Evolutionary conservation across 306 rosid species (phyloP).

Genomic region (Dicorynia guianensis): DNA sequence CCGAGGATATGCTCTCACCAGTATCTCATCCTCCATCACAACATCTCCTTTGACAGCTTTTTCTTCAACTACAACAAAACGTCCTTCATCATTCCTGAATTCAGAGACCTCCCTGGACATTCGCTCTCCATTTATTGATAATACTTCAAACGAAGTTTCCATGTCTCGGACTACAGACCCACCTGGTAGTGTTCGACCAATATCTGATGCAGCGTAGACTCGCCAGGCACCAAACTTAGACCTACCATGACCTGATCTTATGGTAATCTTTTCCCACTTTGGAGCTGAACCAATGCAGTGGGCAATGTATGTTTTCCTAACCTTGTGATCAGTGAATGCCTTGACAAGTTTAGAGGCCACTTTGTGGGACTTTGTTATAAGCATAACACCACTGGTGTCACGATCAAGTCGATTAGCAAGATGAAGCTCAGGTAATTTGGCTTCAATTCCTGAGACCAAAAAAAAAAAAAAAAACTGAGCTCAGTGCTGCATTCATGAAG

Average conservation of each 20-base stretch:
- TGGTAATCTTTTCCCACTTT: slow-evolving; percentile 63
- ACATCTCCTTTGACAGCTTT: slow-evolving; percentile 43
- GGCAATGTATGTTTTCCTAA: slow-evolving; percentile 81
- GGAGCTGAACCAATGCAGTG: slow-evolving; percentile 66
- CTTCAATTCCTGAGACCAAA: slow-evolving; percentile 45
- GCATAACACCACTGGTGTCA: slow-evolving; percentile 72
- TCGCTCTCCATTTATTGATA: slow-evolving; percentile 64
- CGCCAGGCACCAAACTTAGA: slow-evolving; percentile 91
- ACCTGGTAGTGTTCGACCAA: slow-evolving; percentile 76
- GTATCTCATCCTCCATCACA: slow-evolving; percentile 57
- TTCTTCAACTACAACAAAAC: slow-evolving; percentile 60
- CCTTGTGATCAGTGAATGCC: slow-evolving; percentile 77
- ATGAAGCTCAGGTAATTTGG: slow-evolving; percentile 62
- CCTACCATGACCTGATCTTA: slow-evolving; percentile 89
- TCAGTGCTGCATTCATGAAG: slow-evolving; percentile 7
- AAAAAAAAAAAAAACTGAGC: background rate
- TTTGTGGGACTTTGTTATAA: slow-evolving; percentile 81
- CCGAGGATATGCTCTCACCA: slow-evolving; percentile 76
- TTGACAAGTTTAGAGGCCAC: slow-evolving; percentile 83
- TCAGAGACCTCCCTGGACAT: slow-evolving; percentile 51
- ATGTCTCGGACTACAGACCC: slow-evolving; percentile 80
- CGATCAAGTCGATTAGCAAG: slow-evolving; percentile 85
- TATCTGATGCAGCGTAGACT: slow-evolving; percentile 80
- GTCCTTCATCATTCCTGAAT: slow-evolving; percentile 40
- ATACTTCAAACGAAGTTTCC: slow-evolving; percentile 82